Conservation (phyloP, 2,329 filamentous ascomycete genomes). For the Clarireedia homoeocarpa region DNA sequence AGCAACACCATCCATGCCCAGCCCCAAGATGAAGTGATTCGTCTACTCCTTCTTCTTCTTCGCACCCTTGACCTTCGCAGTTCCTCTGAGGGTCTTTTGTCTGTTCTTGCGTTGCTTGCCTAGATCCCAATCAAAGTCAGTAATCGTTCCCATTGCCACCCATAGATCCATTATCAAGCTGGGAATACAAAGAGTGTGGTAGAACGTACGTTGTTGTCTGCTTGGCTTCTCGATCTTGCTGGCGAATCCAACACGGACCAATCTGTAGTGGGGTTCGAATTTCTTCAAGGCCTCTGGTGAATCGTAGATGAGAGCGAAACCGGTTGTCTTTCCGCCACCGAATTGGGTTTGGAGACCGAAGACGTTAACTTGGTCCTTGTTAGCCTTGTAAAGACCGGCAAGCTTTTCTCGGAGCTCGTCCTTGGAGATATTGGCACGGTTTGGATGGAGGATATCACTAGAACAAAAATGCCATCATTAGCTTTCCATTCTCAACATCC, state of each 20-base stretch:
- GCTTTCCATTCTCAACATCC: slow-evolving; percentile 11
- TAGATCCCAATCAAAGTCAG: slow-evolving; percentile 38
- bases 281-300: slow-evolving; percentile 98
- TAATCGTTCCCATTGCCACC: slow-evolving; percentile 8
- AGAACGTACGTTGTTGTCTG: slow-evolving; percentile 94
- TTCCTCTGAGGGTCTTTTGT: slow-evolving; percentile 96
- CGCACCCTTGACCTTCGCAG: slow-evolving; percentile 95
- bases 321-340: slow-evolving; percentile 99
- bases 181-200: slow-evolving; percentile 4
- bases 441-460: slow-evolving; percentile 99
- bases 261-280: slow-evolving; percentile 97
- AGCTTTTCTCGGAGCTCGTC: slow-evolving; percentile 96
- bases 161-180: neutral
- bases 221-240: slow-evolving; percentile 94
- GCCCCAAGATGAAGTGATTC: slow-evolving; percentile 25
- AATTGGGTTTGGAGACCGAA: slow-evolving; percentile 98
- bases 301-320: slow-evolving; percentile 98
- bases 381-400: slow-evolving; percentile 92
- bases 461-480: slow-evolving; percentile 16
- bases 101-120: slow-evolving; percentile 99
- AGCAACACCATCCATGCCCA: slow-evolving; percentile 26
- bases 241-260: slow-evolving; percentile 87
- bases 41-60: slow-evolving; percentile 89
- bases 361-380: slow-evolving; percentile 94
- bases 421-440: slow-evolving; percentile 97